These are phyloP conservation scores for Massarina eburnea DNA, from an alignment of 2,329 filamentous ascomycete species.

Conservation along the genomic window DNA sequence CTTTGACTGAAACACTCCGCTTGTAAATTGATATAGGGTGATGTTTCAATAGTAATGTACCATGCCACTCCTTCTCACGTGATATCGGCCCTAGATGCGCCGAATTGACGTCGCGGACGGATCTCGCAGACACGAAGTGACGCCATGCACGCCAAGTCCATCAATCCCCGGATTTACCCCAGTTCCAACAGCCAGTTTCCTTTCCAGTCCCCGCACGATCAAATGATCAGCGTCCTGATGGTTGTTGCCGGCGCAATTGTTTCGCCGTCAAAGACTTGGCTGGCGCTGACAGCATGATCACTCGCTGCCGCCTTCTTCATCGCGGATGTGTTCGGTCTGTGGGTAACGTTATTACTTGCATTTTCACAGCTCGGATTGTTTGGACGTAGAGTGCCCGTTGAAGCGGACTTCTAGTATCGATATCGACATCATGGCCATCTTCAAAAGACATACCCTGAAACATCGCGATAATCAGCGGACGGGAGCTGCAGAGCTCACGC, in stretches of 20 bases:
- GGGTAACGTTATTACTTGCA: not conserved
- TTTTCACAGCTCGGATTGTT: too few relatives aligned
- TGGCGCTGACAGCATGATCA: too few relatives aligned
- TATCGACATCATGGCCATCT: conserved; percentile 31
- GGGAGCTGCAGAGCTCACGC: conserved; percentile 62
- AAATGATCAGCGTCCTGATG: not conserved
- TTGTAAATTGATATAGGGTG: too few relatives aligned
- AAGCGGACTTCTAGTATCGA: not conserved
- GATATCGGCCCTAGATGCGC: not conserved
- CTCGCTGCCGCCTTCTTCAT: too few relatives aligned
- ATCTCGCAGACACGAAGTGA: not conserved
- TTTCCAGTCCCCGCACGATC: too few relatives aligned
- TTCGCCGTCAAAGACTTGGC: too few relatives aligned
- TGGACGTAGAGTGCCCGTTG: too few relatives aligned
- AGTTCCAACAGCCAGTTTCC: conserved; percentile 10
- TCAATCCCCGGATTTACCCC: conserved; percentile 12
- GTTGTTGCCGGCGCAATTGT: not conserved
- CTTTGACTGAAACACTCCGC: not conserved
- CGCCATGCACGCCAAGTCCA: conserved; percentile 1
- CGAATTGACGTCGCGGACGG: not conserved
- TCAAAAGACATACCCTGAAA: conserved; percentile 32
- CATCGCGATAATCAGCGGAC: conserved; percentile 49
- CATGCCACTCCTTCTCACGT: not conserved
- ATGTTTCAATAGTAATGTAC: too few relatives aligned
- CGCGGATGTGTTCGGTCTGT: too few relatives aligned